Percentiles rank a stretch among this genome's conserved stretches.
These are phyloP conservation scores for Hanseniaspora lindneri DNA, from an alignment of 805 yeast genomes.

Conservation along the genomic window DNA sequence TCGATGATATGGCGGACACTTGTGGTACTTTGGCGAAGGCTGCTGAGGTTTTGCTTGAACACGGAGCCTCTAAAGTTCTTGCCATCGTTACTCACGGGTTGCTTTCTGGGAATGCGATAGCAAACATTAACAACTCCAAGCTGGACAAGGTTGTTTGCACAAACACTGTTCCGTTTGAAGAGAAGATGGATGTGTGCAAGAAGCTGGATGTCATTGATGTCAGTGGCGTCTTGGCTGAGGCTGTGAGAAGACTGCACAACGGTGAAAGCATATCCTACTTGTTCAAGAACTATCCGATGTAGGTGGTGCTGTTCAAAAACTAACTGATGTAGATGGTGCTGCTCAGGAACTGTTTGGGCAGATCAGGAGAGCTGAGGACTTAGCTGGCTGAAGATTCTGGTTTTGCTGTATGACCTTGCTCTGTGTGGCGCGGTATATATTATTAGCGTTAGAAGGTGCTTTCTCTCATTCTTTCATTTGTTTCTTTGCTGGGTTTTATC, in stretches of 20 bases:
- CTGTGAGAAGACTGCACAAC: conserved; percentile 85
- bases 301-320: too few relatives aligned
- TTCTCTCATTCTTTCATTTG: too few relatives aligned
- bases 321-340: too few relatives aligned
- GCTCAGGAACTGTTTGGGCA: too few relatives aligned
- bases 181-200: conserved; percentile 44
- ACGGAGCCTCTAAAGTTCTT: conserved; percentile 74
- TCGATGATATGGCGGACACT: conserved; percentile 98
- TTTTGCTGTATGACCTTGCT: too few relatives aligned
- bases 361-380: too few relatives aligned
- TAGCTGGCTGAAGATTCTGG: too few relatives aligned
- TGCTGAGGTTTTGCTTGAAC: conserved; percentile 67
- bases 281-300: conserved; percentile 52
- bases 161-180: conserved; percentile 78
- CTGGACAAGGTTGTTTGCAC: conserved; percentile 75
- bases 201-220: conserved; percentile 76
- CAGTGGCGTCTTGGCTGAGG: conserved; percentile 80
- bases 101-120: conserved; percentile 71
- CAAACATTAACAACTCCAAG: conserved; percentile 54
- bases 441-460: too few relatives aligned
- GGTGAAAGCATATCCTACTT: conserved; percentile 90
- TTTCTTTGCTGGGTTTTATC: too few relatives aligned
- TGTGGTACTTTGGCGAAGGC: conserved; percentile 96
- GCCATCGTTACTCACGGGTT: conserved; percentile 96
- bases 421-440: too few relatives aligned